Evolutionary conservation across 768 basidiomycete genomes (phyloP), one percentile per base, ranked within the genome.

Genomic region (Filobasidium floriforme): DNA sequence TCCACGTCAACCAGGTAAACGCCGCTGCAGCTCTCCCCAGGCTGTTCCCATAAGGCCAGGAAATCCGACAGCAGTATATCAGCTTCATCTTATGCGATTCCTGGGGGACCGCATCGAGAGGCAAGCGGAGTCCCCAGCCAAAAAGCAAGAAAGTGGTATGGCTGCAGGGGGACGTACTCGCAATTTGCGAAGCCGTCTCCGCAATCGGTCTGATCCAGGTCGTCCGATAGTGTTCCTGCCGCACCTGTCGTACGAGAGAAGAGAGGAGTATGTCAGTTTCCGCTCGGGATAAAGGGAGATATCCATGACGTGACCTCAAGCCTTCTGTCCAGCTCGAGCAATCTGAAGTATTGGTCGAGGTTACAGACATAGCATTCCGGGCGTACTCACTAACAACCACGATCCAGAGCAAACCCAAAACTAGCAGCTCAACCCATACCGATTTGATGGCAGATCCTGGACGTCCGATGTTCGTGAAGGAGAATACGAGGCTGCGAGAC

Each of bases 371-470:
- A n/a, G n/a, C n/a, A n/a, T n/a, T n/a, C n/a, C n/a, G n/a, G n/a
- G n/a, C n/a, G n/a, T n/a, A 49, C 46, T 49, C 46, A 49, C 46
- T 22, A 12, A 49, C 46, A 14, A 49, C 18, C 22, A 49, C 15
- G 18, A 49, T 22, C 46, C 46, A 49, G 46, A 49, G 46, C 15
- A 49, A 18, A 2, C 15, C 15, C 18, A 49, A 22, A 12, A 22
- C 22, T 18, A 22, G 15, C 12, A 49, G 14, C 22, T 49, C 46
- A 12, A 49, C 46, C 46, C 46, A 49, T 5, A 49, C 46, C 46
- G 46, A 49, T 49, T 49, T 49, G 46, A 49, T 49, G 12, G 46
- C 46, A 15, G 46, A 18, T 49, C 46, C 46, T 49, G 46, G 46
- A 49, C 18, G 18, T 49, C 46, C 46, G 46, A 49, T 15, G 46